phyloP scores from a whole-genome alignment of 2,329 filamentous ascomycete species.

The Fusarium sp. region DNA sequence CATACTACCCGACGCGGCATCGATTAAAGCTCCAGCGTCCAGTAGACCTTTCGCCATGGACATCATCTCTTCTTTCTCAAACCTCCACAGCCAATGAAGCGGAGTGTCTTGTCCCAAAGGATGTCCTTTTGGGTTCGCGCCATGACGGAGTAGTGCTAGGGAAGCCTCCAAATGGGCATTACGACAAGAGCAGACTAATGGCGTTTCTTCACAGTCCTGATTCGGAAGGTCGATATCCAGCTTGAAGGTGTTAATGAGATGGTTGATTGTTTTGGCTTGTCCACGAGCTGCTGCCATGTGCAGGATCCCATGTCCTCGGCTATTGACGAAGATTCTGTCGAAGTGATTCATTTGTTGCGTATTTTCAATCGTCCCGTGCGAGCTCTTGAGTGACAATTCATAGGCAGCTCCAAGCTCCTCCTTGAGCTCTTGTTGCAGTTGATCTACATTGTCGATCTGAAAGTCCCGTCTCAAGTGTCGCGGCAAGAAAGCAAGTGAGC shows the following conservation, averaged over 20 bases:
- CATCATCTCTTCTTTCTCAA: not conserved
- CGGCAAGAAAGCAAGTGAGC: not conserved
- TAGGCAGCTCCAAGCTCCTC: not conserved
- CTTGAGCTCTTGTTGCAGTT: not conserved
- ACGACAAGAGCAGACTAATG: not conserved
- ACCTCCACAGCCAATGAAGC: slow-evolving; percentile 2
- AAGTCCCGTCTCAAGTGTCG: not conserved
- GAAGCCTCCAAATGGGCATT: not conserved
- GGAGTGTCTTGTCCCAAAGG: slow-evolving; percentile 1
- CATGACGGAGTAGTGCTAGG: not conserved
- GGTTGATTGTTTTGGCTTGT: not conserved
- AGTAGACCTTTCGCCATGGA: not conserved
- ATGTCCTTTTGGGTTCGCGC: not conserved
- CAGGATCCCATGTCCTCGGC: not conserved
- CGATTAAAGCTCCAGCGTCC: not conserved
- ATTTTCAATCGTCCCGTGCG: rapidly evolving
- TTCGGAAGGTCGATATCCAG: not conserved
- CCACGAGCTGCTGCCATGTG: slow-evolving; percentile 4
- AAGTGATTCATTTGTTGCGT: rapidly evolving
- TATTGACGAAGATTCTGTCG: slow-evolving; percentile 5
- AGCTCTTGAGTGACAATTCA: not conserved
- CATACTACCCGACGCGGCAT: not conserved
- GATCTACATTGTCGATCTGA: rapidly evolving
- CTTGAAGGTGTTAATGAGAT: not conserved
- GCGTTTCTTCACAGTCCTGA: slow-evolving; percentile 1